These are phyloP conservation scores for Zygosaccharomyces gambellarensis DNA, from an alignment of 805 yeast genomes.

Conservation along the genomic window DNA sequence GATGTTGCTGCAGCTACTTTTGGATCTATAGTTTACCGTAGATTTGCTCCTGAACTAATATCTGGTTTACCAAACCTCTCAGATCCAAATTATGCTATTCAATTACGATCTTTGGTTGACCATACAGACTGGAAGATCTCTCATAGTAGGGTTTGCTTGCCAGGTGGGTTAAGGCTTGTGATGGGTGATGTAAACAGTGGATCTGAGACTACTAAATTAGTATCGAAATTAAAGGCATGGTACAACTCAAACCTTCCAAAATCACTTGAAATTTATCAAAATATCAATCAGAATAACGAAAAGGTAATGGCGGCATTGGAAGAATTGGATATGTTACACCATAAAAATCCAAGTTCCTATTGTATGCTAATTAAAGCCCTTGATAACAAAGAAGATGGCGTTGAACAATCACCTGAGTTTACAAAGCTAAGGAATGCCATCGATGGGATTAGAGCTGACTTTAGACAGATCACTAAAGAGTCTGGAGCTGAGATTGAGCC, in stretches of 20 bases:
- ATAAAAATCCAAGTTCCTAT: constrained; percentile 37
- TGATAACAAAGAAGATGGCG: constrained; percentile 8
- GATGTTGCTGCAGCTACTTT: constrained; percentile 94
- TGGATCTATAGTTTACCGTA: constrained; percentile 77
- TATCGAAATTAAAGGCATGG: constrained; percentile 73
- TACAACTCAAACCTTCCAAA: constrained; percentile 45
- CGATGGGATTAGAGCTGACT: constrained; percentile 46
- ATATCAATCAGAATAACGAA: constrained; percentile 56
- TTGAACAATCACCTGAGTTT: constrained; percentile 25
- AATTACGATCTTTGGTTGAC: constrained; percentile 39
- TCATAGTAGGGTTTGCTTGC: constrained; percentile 55
- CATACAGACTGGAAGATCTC: constrained; percentile 55
- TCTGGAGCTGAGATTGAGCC: constrained; percentile 93
- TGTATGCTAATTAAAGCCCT: constrained; percentile 21
- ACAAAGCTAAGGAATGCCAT: constrained; percentile 40
- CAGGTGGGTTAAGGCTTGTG: constrained; percentile 60
- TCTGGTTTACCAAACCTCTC: constrained; percentile 34
- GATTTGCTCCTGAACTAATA: constrained; percentile 61
- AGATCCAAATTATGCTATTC: constrained; percentile 24
- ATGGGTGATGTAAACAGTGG: constrained; percentile 96
- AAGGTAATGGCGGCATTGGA: constrained; percentile 47
- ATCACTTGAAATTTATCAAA: constrained; percentile 48
- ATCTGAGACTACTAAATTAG: constrained; percentile 90
- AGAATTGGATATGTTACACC: constrained; percentile 36
- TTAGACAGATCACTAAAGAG: constrained; percentile 55